A percentile compares a stretch with the other conserved stretches of the same genome.
phyloP scores from a whole-genome alignment of 176 grass and related monocot genomes.

The Tillandsia leiboldiana region DNA sequence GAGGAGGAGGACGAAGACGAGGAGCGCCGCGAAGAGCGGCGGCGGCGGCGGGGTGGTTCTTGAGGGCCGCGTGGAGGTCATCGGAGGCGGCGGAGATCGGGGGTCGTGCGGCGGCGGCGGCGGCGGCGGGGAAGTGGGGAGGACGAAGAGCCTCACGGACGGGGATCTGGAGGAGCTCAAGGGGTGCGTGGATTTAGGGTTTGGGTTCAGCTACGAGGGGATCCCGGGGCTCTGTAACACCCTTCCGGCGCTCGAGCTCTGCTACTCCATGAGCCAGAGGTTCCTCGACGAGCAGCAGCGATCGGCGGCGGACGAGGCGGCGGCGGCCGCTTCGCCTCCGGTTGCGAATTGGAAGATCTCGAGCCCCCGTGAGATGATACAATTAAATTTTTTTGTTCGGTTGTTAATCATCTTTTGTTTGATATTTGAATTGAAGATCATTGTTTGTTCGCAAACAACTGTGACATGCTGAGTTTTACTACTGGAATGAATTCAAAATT shows the following conservation, averaged over 20 bases:
- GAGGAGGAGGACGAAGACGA: background rate
- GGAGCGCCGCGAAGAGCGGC: background rate
- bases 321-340: background rate
- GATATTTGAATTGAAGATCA: background rate
- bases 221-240: conserved; percentile 31
- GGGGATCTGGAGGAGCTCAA: conserved; percentile 33
- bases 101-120: background rate
- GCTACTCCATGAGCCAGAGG: conserved; percentile 25
- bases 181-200: conserved; percentile 28
- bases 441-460: background rate
- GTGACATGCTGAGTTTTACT: no score
- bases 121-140: background rate
- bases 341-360: conserved; percentile 38
- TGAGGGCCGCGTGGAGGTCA: conserved; percentile 17
- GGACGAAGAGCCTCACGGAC: conserved; percentile 28
- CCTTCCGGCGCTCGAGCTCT: conserved; percentile 29
- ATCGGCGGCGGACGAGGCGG: conserved; percentile 4
- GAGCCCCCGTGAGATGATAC: conserved; percentile 15
- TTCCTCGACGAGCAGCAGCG: conserved; percentile 1
- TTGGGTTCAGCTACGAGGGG: conserved; percentile 30
- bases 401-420: background rate
- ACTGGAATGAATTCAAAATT: no score
- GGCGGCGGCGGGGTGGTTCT: conserved; percentile 15
- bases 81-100: background rate
- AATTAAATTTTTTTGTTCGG: background rate